A percentile compares a stretch with the other conserved stretches of the same genome.
phyloP scores from a whole-genome alignment of 768 basidiomycete genomes.

The Kondoa subrosea region DNA sequence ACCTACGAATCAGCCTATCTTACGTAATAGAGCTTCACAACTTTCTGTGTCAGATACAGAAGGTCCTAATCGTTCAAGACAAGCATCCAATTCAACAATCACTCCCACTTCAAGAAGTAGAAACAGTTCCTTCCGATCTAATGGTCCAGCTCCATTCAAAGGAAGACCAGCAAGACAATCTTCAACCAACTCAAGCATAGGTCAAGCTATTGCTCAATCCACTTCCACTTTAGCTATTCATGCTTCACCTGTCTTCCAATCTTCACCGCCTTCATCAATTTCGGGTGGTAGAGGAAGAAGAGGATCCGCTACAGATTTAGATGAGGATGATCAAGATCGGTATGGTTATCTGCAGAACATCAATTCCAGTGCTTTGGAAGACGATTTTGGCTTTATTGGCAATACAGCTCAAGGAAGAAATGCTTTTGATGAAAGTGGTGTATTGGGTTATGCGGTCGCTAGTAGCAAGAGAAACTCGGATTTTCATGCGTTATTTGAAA shows the following conservation, averaged over 20 bases:
- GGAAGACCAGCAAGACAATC: neutral
- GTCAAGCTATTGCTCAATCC: neutral
- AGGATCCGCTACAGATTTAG: too few species aligned
- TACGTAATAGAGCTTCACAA: neutral
- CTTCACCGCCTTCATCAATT: too few species aligned
- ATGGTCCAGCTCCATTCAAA: neutral
- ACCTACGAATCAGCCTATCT: too few species aligned
- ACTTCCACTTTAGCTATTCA: too few species aligned
- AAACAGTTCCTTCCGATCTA: neutral
- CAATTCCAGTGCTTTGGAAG: neutral
- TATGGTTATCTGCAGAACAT: neutral
- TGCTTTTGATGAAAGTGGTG: neutral
- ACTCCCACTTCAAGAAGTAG: neutral
- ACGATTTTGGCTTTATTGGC: neutral
- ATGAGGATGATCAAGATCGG: neutral
- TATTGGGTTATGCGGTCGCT: slow-evolving; percentile 62
- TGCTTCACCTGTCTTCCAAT: too few species aligned
- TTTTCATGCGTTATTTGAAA: slow-evolving; percentile 83
- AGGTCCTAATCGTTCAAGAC: neutral
- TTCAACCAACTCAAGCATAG: neutral
- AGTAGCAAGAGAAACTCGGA: slow-evolving; percentile 86
- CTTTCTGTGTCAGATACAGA: neutral
- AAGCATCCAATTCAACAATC: neutral
- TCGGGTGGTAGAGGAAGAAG: neutral
- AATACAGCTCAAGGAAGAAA: too few species aligned